phyloP scores from a whole-genome alignment of 345 rosid genomes.

The Brassica cretica region DNA sequence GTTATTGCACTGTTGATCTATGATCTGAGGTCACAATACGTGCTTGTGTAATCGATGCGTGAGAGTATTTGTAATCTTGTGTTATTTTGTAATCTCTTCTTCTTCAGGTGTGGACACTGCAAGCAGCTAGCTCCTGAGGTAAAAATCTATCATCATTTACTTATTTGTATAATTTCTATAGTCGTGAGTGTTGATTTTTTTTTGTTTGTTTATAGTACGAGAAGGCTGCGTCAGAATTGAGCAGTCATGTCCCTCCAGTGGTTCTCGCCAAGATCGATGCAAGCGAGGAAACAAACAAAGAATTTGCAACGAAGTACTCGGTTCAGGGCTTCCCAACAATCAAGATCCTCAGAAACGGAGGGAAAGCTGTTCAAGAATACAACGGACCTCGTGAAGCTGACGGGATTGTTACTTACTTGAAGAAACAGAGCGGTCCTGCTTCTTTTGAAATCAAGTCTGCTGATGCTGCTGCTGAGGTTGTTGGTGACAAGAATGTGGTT shows the following conservation, averaged over 20 bases:
- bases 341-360: conserved; percentile 85
- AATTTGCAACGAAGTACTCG: conserved; percentile 54
- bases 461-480: conserved; percentile 58
- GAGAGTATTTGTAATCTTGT: neutral
- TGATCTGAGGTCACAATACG: neutral
- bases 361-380: conserved; percentile 74
- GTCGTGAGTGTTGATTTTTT: neutral
- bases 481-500: conserved; percentile 66
- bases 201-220: conserved; percentile 54
- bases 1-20: conserved; percentile 8
- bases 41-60: neutral
- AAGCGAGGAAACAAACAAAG: conserved; percentile 74
- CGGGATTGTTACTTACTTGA: conserved; percentile 77
- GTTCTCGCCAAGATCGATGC: conserved; percentile 91
- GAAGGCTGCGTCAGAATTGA: conserved; percentile 83
- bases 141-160: neutral
- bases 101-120: conserved; percentile 97
- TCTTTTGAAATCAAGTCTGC: conserved; percentile 73
- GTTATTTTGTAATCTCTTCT: neutral
- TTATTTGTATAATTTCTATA: neutral
- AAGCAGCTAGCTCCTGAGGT: conserved; percentile 98
- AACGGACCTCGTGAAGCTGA: conserved; percentile 96
- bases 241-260: conserved; percentile 64
- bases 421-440: conserved; percentile 94
- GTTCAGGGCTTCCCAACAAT: conserved; percentile 84